Percentiles rank a stretch among this genome's conserved stretches.
Conservation (phyloP, 1,139 yeast species). For the Hyphopichia buzzinii region DNA sequence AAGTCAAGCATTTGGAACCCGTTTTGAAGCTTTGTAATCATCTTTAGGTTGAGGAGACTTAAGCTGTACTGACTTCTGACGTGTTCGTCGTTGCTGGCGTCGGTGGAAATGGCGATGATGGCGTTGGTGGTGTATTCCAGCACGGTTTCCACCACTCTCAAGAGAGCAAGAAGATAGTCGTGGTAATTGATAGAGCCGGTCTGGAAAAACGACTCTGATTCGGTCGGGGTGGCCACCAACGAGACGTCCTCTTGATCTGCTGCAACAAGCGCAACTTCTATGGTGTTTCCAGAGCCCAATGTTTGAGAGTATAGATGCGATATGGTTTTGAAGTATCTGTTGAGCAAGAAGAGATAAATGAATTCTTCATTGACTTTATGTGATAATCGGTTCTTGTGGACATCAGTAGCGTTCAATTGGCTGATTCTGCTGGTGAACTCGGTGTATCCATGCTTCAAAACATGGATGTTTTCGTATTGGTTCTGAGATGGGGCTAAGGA, state of each 20-base stretch:
- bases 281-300: slow-evolving; percentile 6
- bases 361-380: slow-evolving; percentile 22
- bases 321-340: slow-evolving; percentile 19
- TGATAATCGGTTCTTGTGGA: slow-evolving; percentile 19
- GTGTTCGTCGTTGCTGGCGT: slow-evolving; percentile 16
- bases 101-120: slow-evolving; percentile 23
- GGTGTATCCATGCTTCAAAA: slow-evolving; percentile 1
- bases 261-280: slow-evolving; percentile 7
- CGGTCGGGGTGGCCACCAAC: slow-evolving; percentile 19
- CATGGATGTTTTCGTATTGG: background rate
- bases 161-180: slow-evolving; percentile 22
- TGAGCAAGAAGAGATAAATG: slow-evolving; percentile 16
- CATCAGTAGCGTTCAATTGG: slow-evolving; percentile 13
- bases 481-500: background rate
- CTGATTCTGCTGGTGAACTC: slow-evolving; percentile 6
- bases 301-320: slow-evolving; percentile 5
- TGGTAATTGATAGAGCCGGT: slow-evolving; percentile 18
- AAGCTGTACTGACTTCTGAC: slow-evolving; percentile 18
- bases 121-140: slow-evolving; percentile 29
- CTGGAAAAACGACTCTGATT: slow-evolving; percentile 12
- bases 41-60: slow-evolving; percentile 22
- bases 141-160: slow-evolving; percentile 23
- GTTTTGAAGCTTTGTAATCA: slow-evolving; percentile 23
- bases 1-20: slow-evolving; percentile 32
- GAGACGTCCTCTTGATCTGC: slow-evolving; percentile 11